A percentile compares a stretch with the other conserved stretches of the same genome.
Conservation (phyloP, 2,329 filamentous ascomycete genomes). For the Colletotrichum camelliae region DNA sequence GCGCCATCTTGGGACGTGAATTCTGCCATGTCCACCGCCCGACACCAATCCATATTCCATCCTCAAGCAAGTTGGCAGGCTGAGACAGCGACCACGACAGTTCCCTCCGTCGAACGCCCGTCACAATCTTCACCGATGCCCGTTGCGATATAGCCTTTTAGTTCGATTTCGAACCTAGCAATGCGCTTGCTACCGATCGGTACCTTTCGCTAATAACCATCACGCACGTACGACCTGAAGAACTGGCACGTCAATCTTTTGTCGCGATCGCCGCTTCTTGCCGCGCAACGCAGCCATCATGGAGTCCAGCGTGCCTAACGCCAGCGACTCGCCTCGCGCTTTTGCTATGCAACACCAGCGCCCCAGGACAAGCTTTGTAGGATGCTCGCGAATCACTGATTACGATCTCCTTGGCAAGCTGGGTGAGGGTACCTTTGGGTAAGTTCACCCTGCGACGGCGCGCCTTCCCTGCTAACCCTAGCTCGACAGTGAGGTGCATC, state of each 20-base stretch:
- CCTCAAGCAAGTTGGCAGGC: background rate
- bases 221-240: background rate
- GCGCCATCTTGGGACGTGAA: background rate
- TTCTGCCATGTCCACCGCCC: constrained; percentile 14
- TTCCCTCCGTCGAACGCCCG: background rate
- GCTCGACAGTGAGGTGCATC: constrained; percentile 78
- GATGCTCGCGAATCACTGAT: constrained; percentile 83
- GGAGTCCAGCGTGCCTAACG: constrained; percentile 20
- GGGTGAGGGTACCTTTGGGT: constrained; percentile 95
- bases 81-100: background rate
- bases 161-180: background rate
- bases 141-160: background rate
- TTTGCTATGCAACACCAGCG: constrained; percentile 64
- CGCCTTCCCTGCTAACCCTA: background rate
- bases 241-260: background rate
- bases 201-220: background rate
- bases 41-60: background rate
- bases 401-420: constrained; percentile 85
- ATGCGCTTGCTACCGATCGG: background rate
- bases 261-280: constrained; percentile 8
- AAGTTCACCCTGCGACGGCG: constrained; percentile 32
- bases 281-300: constrained; percentile 11
- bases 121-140: background rate
- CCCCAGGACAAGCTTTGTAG: constrained; percentile 70
- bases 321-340: constrained; percentile 55